Conservation (phyloP, 1,284 basidiomycete species). For the Schizophyllum commune region DNA sequence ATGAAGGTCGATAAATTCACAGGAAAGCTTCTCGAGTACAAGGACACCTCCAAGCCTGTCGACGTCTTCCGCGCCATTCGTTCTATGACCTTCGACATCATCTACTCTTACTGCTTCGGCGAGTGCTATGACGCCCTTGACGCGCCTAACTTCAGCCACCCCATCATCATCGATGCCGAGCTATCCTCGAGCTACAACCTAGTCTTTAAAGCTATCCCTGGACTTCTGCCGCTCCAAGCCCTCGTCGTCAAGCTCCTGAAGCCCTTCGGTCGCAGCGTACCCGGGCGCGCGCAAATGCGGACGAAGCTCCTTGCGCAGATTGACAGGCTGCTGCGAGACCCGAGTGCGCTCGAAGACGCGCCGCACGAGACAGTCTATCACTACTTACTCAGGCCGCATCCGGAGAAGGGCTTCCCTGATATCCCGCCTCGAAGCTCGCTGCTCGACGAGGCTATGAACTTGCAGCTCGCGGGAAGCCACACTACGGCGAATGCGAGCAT, state of each 20-base stretch:
- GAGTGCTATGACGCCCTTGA: slow-evolving; percentile 20
- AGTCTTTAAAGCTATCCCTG: slow-evolving; percentile 24
- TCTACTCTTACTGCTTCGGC: slow-evolving; percentile 27
- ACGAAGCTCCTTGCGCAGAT: slow-evolving; percentile 22
- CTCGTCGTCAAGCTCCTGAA: slow-evolving; percentile 17
- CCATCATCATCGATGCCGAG: slow-evolving; percentile 21
- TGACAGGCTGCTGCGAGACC: slow-evolving; percentile 23
- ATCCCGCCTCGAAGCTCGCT: slow-evolving; percentile 23
- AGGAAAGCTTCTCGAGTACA: slow-evolving; percentile 9
- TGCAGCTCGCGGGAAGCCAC: slow-evolving; percentile 29
- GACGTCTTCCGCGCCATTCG: slow-evolving; percentile 28
- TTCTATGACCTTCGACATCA: slow-evolving; percentile 28
- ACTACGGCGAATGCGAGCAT: slow-evolving; percentile 28
- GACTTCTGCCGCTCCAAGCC: slow-evolving; percentile 13
- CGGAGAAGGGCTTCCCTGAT: slow-evolving; percentile 12
- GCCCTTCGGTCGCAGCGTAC: slow-evolving; percentile 17
- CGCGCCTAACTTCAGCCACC: slow-evolving; percentile 20
- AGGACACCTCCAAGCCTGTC: slow-evolving; percentile 12
- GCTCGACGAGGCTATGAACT: slow-evolving; percentile 24
- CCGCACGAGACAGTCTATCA: slow-evolving; percentile 23
- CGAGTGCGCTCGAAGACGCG: slow-evolving; percentile 12
- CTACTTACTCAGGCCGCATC: slow-evolving; percentile 18
- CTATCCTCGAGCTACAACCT: slow-evolving; percentile 17
- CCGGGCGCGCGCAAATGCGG: slow-evolving; percentile 5
- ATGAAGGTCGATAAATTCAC: slow-evolving; percentile 27